Base-by-base conservation (phyloP, 2,329 filamentous ascomycete genomes). In the Xylariaceae sp. region DNA sequence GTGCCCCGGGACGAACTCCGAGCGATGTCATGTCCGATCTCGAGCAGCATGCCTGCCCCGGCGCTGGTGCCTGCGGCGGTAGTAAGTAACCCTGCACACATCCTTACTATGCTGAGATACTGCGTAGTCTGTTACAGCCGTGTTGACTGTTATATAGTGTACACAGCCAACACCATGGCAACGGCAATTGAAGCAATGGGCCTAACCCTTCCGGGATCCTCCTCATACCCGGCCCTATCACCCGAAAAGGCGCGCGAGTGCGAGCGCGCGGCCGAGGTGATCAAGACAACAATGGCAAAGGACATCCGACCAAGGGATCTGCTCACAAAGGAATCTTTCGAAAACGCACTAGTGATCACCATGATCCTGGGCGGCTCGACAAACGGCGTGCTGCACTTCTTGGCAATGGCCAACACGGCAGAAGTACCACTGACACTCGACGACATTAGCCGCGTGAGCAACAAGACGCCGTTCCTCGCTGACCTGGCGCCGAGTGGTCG, bases 111-210 rank as follows among this genome's bases (percentile, higher is more conserved):
- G 26, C 2, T 32, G 30, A 16, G 2, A 41, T 4, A 5, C 8
- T 16, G 7, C 7, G 32, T 29, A 4, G 37, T 36, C 9, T n/a
- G 3, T 18, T n/a, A 22, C 13, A 9, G 26, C 16, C 8, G 29
- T 40, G 3, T 18, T 55, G 18, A 53, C 47, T 41, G 8, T 34
- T 15, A 1, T 32, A 16, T 16, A 61, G 59, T 95, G 91, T 96
- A 91, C 74, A 96, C 91, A 0, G 91, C 91, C 60, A 95, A 95
- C 73, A 95, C 90, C 21, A 92, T 96, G 89, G 88, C 89, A 3
- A 92, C 88, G 0, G 89, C 88, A 13, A 90, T 95, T 60, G 90
- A 96, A 74, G 89, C 88, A 40, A 90, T 96, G 80, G 91, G 91
- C 26, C 77, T 95, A 29, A 85, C 85, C 0, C 77, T 95, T 7